phyloP scores from a whole-genome alignment of 345 rosid species.

The Eutrema japonicum region DNA sequence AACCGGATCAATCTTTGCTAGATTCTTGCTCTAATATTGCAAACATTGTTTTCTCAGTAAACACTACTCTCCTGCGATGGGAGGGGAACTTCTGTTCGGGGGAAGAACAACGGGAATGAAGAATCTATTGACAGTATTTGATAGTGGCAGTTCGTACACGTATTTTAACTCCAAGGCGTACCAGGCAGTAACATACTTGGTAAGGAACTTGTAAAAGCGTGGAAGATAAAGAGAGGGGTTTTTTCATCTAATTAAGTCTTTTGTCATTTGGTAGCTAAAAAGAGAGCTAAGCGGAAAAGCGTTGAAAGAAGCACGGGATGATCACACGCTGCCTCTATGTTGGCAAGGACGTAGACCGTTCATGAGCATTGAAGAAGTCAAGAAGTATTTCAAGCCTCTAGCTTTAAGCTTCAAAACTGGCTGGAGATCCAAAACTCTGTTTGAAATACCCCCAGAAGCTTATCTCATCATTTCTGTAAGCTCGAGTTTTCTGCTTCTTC shows the following conservation, averaged over 20 bases:
- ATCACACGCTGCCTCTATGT: conserved; percentile 76
- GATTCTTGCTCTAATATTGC: conserved; percentile 7
- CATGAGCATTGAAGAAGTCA: conserved; percentile 64
- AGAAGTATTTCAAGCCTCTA: conserved; percentile 73
- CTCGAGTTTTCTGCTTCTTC: not conserved
- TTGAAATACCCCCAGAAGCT: conserved; percentile 71
- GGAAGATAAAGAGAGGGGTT: not conserved
- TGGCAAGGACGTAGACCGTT: conserved; percentile 91
- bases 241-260: not conserved
- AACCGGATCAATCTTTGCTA: not conserved
- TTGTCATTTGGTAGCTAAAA: conserved; percentile 51
- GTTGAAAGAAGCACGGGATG: conserved; percentile 64
- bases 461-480: conserved; percentile 87
- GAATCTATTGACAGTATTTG: conserved; percentile 60
- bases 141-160: conserved; percentile 96
- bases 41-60: conserved; percentile 51
- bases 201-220: conserved; percentile 45
- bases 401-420: conserved; percentile 59
- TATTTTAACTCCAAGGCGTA: conserved; percentile 72
- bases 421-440: conserved; percentile 56
- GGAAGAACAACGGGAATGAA: conserved; percentile 66
- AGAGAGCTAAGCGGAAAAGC: conserved; percentile 57
- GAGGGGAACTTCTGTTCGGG: conserved; percentile 67
- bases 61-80: conserved; percentile 78
- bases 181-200: conserved; percentile 54